Evolutionary conservation across 352 stramenopile genomes (phyloP).

Genomic region (Phytopythium chamaehyphon): DNA sequence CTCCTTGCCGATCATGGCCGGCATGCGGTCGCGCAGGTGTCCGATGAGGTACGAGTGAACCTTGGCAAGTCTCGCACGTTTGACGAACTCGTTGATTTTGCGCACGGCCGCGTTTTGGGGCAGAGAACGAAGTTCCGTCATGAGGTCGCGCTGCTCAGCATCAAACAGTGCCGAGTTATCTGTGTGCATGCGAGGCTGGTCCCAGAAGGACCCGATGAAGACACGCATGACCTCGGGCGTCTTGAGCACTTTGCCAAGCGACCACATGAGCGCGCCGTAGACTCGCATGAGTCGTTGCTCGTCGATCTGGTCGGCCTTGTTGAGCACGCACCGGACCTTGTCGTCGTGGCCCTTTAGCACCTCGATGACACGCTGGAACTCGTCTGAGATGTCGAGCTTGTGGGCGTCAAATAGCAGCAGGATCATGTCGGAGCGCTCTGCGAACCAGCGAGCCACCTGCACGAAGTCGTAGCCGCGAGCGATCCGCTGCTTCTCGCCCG

Average conservation of each 20-base stretch:
- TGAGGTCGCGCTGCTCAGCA: conserved; percentile 95
- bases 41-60: conserved; percentile 98
- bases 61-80: conserved; percentile 92
- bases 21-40: conserved; percentile 96
- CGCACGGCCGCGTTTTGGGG: conserved; percentile 95
- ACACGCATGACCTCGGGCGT: conserved; percentile 97
- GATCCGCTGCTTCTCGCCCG: conserved; percentile 97
- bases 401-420: conserved; percentile 99
- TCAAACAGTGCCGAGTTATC: conserved; percentile 94
- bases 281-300: conserved; percentile 96
- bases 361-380: conserved; percentile 98
- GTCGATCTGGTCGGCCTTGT: conserved; percentile 99
- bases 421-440: conserved; percentile 96
- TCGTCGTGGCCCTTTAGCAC: conserved; percentile 95
- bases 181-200: conserved; percentile 84
- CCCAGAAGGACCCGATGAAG: conserved; percentile 98
- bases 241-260: conserved; percentile 96
- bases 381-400: conserved; percentile 99
- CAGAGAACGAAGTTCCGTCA: conserved; percentile 95
- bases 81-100: conserved; percentile 95
- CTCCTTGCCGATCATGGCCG: conserved; percentile 95
- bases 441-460: conserved; percentile 90
- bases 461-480: conserved; percentile 97
- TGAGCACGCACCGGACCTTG: conserved; percentile 98
- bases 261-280: conserved; percentile 98